Conservation (phyloP, 305 asterid species). For the Fraxinus baroniana region DNA sequence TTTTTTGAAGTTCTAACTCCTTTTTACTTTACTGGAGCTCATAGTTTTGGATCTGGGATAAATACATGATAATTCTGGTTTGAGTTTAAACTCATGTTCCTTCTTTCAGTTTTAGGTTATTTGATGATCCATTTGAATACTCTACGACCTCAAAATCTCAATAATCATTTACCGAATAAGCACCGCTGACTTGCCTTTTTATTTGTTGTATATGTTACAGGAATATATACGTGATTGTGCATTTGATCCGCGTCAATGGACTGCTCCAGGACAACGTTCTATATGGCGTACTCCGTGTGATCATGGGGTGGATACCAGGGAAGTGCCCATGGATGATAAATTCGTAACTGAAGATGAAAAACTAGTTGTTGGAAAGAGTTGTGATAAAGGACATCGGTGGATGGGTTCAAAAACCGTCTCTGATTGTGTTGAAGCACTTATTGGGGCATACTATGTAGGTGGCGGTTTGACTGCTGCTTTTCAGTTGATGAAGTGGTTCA, state of each 20-base stretch:
- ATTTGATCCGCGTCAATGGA: conserved; percentile 86
- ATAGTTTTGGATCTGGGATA: background rate
- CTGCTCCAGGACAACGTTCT: conserved; percentile 89
- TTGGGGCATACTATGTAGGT: conserved; percentile 87
- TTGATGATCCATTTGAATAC: background rate
- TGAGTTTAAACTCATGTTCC: background rate
- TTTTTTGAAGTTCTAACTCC: background rate
- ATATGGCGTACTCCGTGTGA: conserved; percentile 65
- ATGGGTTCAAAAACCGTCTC: conserved; percentile 85
- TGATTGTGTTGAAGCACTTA: conserved; percentile 90
- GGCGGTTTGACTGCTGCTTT: conserved; percentile 77
- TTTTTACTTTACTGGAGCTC: background rate
- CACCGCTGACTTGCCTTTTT: background rate
- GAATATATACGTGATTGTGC: conserved; percentile 71
- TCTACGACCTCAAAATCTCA: background rate
- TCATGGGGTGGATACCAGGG: conserved; percentile 62
- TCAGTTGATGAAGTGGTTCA: conserved; percentile 81
- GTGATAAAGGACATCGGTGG: conserved; percentile 94
- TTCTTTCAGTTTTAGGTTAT: background rate
- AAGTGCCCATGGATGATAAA: conserved; percentile 64
- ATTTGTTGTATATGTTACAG: conserved; percentile 34
- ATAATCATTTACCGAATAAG: background rate
- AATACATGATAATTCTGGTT: background rate
- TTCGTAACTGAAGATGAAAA: conserved; percentile 52
- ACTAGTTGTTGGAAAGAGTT: conserved; percentile 59